Conservation (phyloP, 345 rosid species). For the Sisymbrium irio region DNA sequence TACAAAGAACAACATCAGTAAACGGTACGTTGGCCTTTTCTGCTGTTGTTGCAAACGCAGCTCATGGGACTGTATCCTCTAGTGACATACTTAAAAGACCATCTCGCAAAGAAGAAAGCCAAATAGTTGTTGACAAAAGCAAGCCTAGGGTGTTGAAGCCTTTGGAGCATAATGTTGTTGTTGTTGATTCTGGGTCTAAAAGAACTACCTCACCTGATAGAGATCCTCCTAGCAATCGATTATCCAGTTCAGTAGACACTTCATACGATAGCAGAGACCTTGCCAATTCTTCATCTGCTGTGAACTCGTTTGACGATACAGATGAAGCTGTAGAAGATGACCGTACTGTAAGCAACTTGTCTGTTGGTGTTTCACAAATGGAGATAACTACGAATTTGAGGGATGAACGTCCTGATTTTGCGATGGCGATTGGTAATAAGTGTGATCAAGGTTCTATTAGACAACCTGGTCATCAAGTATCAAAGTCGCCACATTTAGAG, state of each 20-base stretch:
- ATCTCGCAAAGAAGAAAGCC: conserved; percentile 33
- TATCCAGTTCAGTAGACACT: conserved; percentile 32
- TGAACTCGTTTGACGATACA: conserved; percentile 27
- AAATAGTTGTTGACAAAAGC: no score
- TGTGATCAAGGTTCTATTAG: no score
- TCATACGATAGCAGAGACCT: conserved; percentile 27
- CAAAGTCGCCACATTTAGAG: conserved; percentile 39
- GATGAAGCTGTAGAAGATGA: conserved; percentile 24
- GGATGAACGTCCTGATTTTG: conserved; percentile 36
- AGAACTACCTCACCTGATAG: conserved; percentile 32
- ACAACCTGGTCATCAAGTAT: no score
- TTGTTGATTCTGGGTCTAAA: conserved; percentile 37
- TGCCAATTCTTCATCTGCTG: conserved; percentile 22
- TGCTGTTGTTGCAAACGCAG: conserved; percentile 43
- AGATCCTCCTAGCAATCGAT: conserved; percentile 32
- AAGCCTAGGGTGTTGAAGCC: conserved; percentile 37
- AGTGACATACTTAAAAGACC: conserved; percentile 38
- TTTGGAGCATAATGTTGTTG: conserved; percentile 33
- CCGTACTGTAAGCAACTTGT: conserved; percentile 35
- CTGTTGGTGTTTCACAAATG: conserved; percentile 39
- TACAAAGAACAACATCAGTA: conserved; percentile 44
- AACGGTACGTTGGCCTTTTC: conserved; percentile 42
- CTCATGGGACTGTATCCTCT: conserved; percentile 36
- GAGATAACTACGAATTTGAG: conserved; percentile 39
- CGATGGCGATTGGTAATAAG: conserved; percentile 30